Evolutionary conservation across 768 basidiomycete species (phyloP).

Genomic region (Mycena rosella): DNA sequence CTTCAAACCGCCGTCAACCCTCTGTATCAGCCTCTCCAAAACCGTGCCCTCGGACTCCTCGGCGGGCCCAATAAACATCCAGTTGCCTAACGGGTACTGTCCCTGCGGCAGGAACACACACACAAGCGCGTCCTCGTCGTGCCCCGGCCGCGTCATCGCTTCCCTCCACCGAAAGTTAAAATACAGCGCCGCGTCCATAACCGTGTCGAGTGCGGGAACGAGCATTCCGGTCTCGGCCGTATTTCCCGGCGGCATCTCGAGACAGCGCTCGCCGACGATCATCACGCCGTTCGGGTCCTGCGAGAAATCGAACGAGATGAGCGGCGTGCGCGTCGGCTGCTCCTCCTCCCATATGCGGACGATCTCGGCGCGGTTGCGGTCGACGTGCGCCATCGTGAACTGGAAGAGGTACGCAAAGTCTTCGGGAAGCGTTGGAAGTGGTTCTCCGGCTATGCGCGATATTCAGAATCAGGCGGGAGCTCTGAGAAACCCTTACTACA

Average conservation of each 20-base stretch:
- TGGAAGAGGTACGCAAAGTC: neutral
- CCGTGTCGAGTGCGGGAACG: neutral
- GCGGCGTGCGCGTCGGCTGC: conserved; percentile 7
- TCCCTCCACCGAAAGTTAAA: neutral
- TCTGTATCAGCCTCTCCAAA: no score
- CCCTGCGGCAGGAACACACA: conserved; percentile 10
- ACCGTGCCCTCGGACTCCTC: neutral
- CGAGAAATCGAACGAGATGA: conserved; percentile 7
- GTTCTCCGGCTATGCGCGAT: neutral
- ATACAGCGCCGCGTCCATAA: neutral
- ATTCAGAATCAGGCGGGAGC: neutral
- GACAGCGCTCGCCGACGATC: conserved; percentile 5
- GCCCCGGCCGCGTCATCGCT: neutral
- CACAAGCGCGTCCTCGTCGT: conserved; percentile 2
- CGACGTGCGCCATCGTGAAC: conserved; percentile 1
- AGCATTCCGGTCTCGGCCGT: neutral
- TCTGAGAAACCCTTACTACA: neutral
- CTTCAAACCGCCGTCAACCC: no score
- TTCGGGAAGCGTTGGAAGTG: neutral
- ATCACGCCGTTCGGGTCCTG: conserved; percentile 9
- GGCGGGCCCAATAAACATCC: neutral
- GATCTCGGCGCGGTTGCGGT: conserved; percentile 8
- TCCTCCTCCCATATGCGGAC: conserved; percentile 22
- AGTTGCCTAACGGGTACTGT: neutral
- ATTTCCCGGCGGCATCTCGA: conserved; percentile 1